Evolutionary conservation across 805 yeast genomes (phyloP), one percentile per base, ranked within the genome.

Genomic region (Wickerhamiella parazyma): DNA sequence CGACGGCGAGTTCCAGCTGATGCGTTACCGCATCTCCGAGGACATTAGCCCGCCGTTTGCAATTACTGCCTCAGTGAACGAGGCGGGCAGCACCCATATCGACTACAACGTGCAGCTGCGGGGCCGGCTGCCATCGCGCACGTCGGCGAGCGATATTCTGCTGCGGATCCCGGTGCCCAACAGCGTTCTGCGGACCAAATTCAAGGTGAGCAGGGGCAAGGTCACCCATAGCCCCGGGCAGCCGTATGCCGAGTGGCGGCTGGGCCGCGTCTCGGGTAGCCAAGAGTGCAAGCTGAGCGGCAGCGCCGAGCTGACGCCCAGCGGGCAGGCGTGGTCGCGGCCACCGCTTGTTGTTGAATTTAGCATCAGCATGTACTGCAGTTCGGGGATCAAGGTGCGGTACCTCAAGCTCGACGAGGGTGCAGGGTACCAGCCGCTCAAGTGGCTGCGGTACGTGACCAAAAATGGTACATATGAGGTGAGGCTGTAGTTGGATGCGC

Each of bases 401-500:
- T 80, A 73, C 57, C 66, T 87, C 51, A 76, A 74, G 55, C 78
- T 89, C 4, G 65, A 57, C 48, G 70, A 87, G 64, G 63, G 70
- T 59, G 54, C 62, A 53, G 73, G 73, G 44, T 83, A 84, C 62
- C 65, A 71, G 21, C 76, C 94, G 0, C 75, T 82, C 18, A 89
- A 87, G 58, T 85, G 94, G 94, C 93, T 87, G 26, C 75, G 82
- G 52, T 89, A 89, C 58, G 58, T 72, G 12, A 70, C 89, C 1
- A 73, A 70, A 48, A 76, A 89, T 0, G 95, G 94, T 0, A 72
- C 80, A 6, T 86, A 83, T 53, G 95, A 87, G 49, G 69, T 84
- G 8, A 67, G 96, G 44, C 76, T 76, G 49, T 80, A 28, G 16
- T n/a, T n/a, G n/a, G n/a, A n/a, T n/a, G n/a, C n/a, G n/a, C n/a